phyloP scores from a whole-genome alignment of 805 yeast species.

The Candida chauliodis region DNA sequence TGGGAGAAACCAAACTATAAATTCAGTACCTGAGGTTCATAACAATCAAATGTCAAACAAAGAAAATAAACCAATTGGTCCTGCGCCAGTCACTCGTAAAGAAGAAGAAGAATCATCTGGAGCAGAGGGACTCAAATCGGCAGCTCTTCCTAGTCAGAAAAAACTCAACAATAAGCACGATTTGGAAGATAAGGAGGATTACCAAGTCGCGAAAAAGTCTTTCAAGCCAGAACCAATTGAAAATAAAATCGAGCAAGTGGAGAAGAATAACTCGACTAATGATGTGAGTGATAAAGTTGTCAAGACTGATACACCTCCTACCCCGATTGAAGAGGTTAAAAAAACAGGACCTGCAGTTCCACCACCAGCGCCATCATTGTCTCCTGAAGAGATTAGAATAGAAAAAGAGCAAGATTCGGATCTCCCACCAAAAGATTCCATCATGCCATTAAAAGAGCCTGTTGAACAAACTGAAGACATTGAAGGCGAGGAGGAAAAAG shows the following conservation, averaged over 20 bases:
- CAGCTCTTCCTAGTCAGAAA: conserved; percentile 6
- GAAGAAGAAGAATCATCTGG: conserved; percentile 2
- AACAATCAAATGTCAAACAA: conserved; percentile 1
- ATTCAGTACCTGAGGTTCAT: conserved; percentile 8
- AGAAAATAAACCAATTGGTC: conserved; percentile 8
- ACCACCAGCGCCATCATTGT: conserved; percentile 5
- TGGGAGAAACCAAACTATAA: neutral
- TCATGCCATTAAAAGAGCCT: conserved; percentile 6
- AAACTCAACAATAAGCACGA: conserved; percentile 26
- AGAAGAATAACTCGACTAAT: conserved; percentile 1
- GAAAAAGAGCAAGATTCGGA: conserved; percentile 7
- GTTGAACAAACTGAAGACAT: conserved; percentile 10
- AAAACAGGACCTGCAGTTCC: conserved; percentile 3
- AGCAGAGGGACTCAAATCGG: conserved; percentile 9
- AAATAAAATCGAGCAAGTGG: conserved; percentile 1
- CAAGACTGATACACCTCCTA: conserved; percentile 1
- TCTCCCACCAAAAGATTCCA: neutral
- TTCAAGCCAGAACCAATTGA: conserved; percentile 11
- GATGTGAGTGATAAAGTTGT: neutral
- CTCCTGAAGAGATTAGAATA: neutral
- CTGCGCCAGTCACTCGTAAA: conserved; percentile 1
- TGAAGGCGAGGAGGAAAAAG: conserved; percentile 4
- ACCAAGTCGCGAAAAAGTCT: conserved; percentile 23
- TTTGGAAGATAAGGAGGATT: conserved; percentile 36
- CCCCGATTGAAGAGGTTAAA: conserved; percentile 3